Evolutionary conservation across 2,329 filamentous ascomycete genomes (phyloP), one percentile per base, ranked within the genome.

Genomic region (Alternaria angustiovoidea): DNA sequence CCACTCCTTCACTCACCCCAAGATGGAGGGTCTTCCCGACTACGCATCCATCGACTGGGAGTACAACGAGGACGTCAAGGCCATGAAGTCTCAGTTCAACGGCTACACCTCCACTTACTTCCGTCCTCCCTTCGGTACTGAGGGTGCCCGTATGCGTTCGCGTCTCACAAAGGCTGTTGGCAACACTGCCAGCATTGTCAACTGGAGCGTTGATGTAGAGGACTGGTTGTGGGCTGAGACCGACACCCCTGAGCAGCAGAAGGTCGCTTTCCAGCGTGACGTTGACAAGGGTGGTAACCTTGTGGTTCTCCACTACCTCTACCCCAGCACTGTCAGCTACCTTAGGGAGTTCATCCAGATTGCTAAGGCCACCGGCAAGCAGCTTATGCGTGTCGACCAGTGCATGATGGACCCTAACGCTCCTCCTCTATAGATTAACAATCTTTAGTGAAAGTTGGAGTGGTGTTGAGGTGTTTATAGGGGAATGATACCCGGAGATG

Each of bases 201-300:
- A 87, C 74, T 91, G 89, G 89, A 88, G 84, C 69, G 86, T 91
- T 44, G 89, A 91, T 69, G 86, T 91, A 32, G 87, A 91, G 79
- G 89, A 91, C 73, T 91, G 88, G 87, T 70, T 89, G 24, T 91
- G 88, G 87, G 88, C 87, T 1, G 78, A 84, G 71, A 84, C 82
- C 0, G 70, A 78, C 43, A 90, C 88, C 4, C 89, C 89, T 1
- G 86, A 90, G 79, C 87, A 88, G 69, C 89, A 91, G 77, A 78
- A 90, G 14, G 86, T 86, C 4, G 87, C 88, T 12, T 91, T 91
- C 78, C 83, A 86, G 72, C 81, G 85, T 4, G 87, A 89, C 71
- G 82, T 91, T 3, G 80, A 81, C 24, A 86, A 84, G 68, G 89
- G 89, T 1, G 89, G 89, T 1, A 83, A 84, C 64, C 78, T 91